Base-by-base conservation (phyloP, 1,284 basidiomycete genomes). In the Fomitopsis palustris region DNA sequence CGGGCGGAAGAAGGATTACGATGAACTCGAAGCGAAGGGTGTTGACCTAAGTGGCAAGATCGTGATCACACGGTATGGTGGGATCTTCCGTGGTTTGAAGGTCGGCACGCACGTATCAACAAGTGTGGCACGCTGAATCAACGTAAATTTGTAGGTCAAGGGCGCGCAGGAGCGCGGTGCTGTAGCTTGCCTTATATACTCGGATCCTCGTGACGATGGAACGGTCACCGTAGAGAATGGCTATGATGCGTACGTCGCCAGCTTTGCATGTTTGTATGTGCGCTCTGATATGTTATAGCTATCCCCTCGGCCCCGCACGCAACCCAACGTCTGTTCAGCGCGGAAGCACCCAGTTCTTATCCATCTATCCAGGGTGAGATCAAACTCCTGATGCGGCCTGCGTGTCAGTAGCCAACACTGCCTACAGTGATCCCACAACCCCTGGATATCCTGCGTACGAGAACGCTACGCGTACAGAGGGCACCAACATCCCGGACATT, bases 161-260 rank as follows among this genome's bases (percentile, higher is more conserved):
- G 84, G 86, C 1, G 93, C 94, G 3, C 84, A 94, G 69, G 92
- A 95, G 63, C 85, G 83, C 3, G 95, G 95, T 23, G 93, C 86
- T 12, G 84, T 77, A 57, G 86, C 86, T 64, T 75, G 84, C 37
- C 71, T 89, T 41, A 94, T 97, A 66, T 98, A 94, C 75, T 87
- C 86, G 27, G 95, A 98, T 74, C 91, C 91, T n/a, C 87, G 86
- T 53, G 93, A 97, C 67, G 95, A 98, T 67, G 93, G 93, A n/a
- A 83, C 82, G 38, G 86, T 94, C 39, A 93, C 88, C 3, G 81
- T 82, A 17, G 84, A 83, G 58, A 93, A 95, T 61, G 92, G 90
- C 5, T 91, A 87, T 66, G 73, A 79, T 37, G 77, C 84, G 49
- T 69, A 51, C 41, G 64, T 62, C 3, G 35, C 25, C n/a, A n/a